phyloP scores from a whole-genome alignment of 352 stramenopile genomes.

The Globisporangium acanthophoron region DNA sequence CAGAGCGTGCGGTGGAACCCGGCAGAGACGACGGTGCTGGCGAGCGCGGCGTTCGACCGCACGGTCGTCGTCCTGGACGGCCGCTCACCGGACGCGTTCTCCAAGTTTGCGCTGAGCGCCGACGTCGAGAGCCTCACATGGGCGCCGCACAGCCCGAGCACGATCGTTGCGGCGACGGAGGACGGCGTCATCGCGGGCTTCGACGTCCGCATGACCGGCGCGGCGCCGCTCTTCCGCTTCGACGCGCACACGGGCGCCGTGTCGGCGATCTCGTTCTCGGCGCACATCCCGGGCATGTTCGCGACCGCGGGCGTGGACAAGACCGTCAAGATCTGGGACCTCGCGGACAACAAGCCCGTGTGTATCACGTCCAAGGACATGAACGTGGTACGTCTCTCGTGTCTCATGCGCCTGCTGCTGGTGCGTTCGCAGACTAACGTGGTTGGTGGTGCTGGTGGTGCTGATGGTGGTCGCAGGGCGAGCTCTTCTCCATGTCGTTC shows the following conservation, averaged over 20 bases:
- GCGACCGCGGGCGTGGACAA: slow-evolving; percentile 96
- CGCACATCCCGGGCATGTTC: slow-evolving; percentile 90
- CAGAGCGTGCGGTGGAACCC: slow-evolving; percentile 96
- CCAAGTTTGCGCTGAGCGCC: slow-evolving; percentile 72
- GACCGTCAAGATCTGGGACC: slow-evolving; percentile 97
- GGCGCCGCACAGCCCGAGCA: slow-evolving; percentile 91
- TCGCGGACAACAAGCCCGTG: slow-evolving; percentile 58
- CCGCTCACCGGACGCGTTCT: slow-evolving; percentile 75
- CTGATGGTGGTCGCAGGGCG: slow-evolving; percentile 24
- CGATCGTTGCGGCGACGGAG: slow-evolving; percentile 92
- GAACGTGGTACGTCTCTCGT: slow-evolving; percentile 42
- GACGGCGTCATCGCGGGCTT: slow-evolving; percentile 93
- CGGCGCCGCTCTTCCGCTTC: slow-evolving; percentile 89
- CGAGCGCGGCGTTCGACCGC: slow-evolving; percentile 94
- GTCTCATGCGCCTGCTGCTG: not conserved
- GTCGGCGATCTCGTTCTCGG: slow-evolving; percentile 82
- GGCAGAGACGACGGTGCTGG: slow-evolving; percentile 94
- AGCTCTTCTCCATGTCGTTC: slow-evolving; percentile 89
- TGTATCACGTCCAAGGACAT: slow-evolving; percentile 90
- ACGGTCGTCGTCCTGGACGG: slow-evolving; percentile 93
- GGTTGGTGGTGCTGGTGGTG: not conserved
- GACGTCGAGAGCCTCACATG: slow-evolving; percentile 92
- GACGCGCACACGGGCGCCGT: slow-evolving; percentile 88
- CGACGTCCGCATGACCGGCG: slow-evolving; percentile 95
- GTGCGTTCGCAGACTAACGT: not conserved